Evolutionary conservation across 805 yeast genomes (phyloP).

Genomic region (Sugiyamaella valdiviana): DNA sequence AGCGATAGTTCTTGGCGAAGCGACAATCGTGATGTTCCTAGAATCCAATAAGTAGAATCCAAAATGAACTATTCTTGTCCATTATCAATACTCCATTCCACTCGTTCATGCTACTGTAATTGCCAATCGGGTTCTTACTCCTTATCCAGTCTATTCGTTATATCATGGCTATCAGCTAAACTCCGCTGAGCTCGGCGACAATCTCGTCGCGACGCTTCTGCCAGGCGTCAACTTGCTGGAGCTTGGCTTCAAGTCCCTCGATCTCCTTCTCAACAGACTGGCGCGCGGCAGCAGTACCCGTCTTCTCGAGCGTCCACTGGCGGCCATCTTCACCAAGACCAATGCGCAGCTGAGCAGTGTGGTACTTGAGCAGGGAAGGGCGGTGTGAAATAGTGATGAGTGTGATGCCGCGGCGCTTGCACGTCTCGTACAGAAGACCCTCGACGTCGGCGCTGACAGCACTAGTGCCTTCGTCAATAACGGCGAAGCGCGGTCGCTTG

Average conservation of each 20-base stretch:
- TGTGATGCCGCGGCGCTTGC: slow-evolving; percentile 64
- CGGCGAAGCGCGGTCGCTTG: slow-evolving; percentile 73
- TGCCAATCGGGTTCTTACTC: no score
- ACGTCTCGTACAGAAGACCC: slow-evolving; percentile 71
- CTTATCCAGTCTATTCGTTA: no score
- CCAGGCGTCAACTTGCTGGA: slow-evolving; percentile 54
- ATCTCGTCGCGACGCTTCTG: slow-evolving; percentile 55
- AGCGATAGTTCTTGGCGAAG: no score
- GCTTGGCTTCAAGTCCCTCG: slow-evolving; percentile 52
- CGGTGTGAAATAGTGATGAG: slow-evolving; percentile 79
- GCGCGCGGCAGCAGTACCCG: slow-evolving; percentile 60
- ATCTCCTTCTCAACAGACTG: slow-evolving; percentile 72
- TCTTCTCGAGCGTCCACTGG: slow-evolving; percentile 55
- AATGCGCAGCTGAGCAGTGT: slow-evolving; percentile 66
- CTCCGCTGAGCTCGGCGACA: slow-evolving; percentile 33
- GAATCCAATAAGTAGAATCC: no score
- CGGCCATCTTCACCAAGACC: slow-evolving; percentile 43
- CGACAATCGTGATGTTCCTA: no score
- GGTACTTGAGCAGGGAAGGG: slow-evolving; percentile 77
- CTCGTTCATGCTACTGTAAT: no score
- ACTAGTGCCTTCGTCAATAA: slow-evolving; percentile 89
- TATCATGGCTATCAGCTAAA: no score
- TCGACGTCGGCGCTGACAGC: slow-evolving; percentile 89
- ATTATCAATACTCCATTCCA: no score
- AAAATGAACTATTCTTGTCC: no score